Conservation (phyloP, 2,329 filamentous ascomycete genomes). For the Stemphylium beticola region DNA sequence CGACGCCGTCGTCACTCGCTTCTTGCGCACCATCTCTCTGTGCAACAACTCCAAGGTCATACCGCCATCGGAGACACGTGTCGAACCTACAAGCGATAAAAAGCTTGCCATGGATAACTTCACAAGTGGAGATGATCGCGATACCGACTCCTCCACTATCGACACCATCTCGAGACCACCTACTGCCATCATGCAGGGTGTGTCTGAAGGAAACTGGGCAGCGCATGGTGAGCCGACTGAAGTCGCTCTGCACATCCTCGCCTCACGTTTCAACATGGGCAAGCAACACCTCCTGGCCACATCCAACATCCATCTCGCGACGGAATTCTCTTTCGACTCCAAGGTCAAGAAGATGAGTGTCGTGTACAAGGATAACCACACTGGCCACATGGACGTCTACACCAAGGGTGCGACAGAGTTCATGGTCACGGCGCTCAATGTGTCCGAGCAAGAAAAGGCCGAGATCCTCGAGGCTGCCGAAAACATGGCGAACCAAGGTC, state of each 20-base stretch:
- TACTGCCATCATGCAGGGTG: constrained; percentile 30
- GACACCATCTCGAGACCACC: constrained; percentile 38
- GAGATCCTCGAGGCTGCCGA: constrained; percentile 24
- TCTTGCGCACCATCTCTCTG: constrained; percentile 47
- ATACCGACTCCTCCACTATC: constrained; percentile 42
- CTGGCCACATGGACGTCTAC: constrained; percentile 42
- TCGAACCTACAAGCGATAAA: constrained; percentile 60
- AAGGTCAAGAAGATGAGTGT: constrained; percentile 51
- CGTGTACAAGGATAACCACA: constrained; percentile 43
- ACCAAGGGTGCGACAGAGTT: constrained; percentile 50
- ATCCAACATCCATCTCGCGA: constrained; percentile 39
- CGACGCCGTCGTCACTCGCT: constrained; percentile 30
- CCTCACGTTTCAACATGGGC: constrained; percentile 48
- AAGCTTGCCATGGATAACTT: constrained; percentile 50
- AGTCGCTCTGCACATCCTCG: constrained; percentile 50
- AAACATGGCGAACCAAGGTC: constrained; percentile 47
- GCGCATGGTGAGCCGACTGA: constrained; percentile 49
- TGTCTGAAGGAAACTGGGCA: constrained; percentile 36
- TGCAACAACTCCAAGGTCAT: constrained; percentile 50
- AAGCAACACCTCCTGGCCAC: constrained; percentile 37
- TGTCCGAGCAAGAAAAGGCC: constrained; percentile 37
- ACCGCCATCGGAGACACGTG: constrained; percentile 22
- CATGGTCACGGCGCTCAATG: constrained; percentile 41
- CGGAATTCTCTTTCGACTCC: constrained; percentile 50
- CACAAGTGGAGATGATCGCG: constrained; percentile 36